These are phyloP conservation scores for Monosporozyma aerobia DNA, from an alignment of 805 yeast genomes.

Conservation along the genomic window DNA sequence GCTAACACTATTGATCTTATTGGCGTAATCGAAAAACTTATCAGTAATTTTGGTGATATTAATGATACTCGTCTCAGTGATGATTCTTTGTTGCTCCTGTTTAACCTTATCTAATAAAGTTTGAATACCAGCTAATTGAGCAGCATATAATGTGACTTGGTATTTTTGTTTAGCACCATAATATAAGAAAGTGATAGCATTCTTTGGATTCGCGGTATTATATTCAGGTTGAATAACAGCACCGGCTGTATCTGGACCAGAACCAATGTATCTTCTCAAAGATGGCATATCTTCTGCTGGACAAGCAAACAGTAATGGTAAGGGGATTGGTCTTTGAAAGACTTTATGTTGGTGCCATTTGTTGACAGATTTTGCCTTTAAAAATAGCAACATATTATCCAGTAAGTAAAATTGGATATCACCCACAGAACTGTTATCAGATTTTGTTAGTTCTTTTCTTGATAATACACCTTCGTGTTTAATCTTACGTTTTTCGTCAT, in stretches of 20 bases:
- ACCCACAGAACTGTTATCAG: slow-evolving; percentile 33
- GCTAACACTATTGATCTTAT: slow-evolving; percentile 81
- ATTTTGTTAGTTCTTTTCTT: slow-evolving; percentile 25
- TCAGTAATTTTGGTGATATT: slow-evolving; percentile 68
- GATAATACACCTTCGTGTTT: slow-evolving; percentile 32
- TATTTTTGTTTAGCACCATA: slow-evolving; percentile 33
- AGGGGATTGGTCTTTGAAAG: slow-evolving; percentile 77
- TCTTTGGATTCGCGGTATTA: slow-evolving; percentile 18
- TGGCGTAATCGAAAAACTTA: slow-evolving; percentile 59
- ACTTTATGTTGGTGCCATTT: slow-evolving; percentile 89
- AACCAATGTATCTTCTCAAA: slow-evolving; percentile 35
- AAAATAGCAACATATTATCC: slow-evolving; percentile 81
- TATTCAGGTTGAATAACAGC: slow-evolving; percentile 21
- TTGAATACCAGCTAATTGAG: slow-evolving; percentile 51
- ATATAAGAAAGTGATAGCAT: slow-evolving; percentile 29
- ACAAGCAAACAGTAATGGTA: slow-evolving; percentile 65
- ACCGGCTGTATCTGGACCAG: slow-evolving; percentile 26
- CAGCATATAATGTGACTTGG: slow-evolving; percentile 36
- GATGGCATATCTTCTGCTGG: slow-evolving; percentile 74
- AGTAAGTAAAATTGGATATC: slow-evolving; percentile 79
- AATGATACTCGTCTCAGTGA: slow-evolving; percentile 68
- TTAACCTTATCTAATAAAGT: slow-evolving; percentile 73
- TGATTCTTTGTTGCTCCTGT: slow-evolving; percentile 66
- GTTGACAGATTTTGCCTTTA: slow-evolving; percentile 75
- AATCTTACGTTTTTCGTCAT: slow-evolving; percentile 71